These are phyloP conservation scores for Exophiala sp. DNA, from an alignment of 2,329 filamentous ascomycete species.

Conservation along the genomic window DNA sequence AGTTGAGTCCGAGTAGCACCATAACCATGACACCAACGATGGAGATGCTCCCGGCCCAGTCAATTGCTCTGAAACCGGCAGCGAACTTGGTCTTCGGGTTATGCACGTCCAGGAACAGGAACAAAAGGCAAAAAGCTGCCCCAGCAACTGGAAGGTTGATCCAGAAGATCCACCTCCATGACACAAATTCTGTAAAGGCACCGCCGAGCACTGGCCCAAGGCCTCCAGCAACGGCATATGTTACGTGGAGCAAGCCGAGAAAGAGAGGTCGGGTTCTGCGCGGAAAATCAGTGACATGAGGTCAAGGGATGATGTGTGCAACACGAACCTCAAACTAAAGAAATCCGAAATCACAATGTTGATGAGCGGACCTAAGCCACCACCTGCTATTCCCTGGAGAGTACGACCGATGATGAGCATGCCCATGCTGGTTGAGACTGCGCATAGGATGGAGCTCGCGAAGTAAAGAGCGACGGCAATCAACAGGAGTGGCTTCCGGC, in stretches of 20 bases:
- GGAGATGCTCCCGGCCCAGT: slow-evolving; percentile 56
- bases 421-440: slow-evolving; percentile 43
- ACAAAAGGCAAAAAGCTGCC: slow-evolving; percentile 46
- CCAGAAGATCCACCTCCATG: slow-evolving; percentile 54
- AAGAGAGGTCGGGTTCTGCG: slow-evolving; percentile 45
- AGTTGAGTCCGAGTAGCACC: slow-evolving; percentile 80
- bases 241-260: slow-evolving; percentile 49
- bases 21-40: slow-evolving; percentile 80
- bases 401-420: slow-evolving; percentile 53
- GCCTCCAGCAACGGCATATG: slow-evolving; percentile 54
- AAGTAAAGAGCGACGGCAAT: slow-evolving; percentile 48
- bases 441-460: slow-evolving; percentile 48
- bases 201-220: slow-evolving; percentile 54
- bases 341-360: slow-evolving; percentile 54
- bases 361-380: slow-evolving; percentile 50
- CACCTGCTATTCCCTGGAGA: slow-evolving; percentile 53
- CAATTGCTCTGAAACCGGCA: slow-evolving; percentile 38
- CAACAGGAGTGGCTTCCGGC: slow-evolving; percentile 53
- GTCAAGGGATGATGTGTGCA: background rate
- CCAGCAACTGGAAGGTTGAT: slow-evolving; percentile 54
- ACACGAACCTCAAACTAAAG: slow-evolving; percentile 48
- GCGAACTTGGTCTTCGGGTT: slow-evolving; percentile 50
- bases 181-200: slow-evolving; percentile 41
- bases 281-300: background rate
- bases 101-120: slow-evolving; percentile 53